These are phyloP conservation scores for Stellera chamaejasme DNA, from an alignment of 345 rosid genomes.

Conservation along the genomic window DNA sequence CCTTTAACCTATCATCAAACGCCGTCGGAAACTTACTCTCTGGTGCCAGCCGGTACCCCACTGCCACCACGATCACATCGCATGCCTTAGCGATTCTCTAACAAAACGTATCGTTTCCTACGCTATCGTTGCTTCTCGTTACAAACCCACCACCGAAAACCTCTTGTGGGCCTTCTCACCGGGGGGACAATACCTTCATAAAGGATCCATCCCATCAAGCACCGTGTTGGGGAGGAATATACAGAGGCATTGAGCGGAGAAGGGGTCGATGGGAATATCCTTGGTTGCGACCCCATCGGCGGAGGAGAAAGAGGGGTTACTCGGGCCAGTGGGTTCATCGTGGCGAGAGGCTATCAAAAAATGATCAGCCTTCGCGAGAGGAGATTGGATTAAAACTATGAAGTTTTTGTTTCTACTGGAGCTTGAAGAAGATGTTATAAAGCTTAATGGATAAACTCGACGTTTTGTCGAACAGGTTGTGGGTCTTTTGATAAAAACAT, in stretches of 20 bases:
- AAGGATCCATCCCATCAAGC: constrained; percentile 17
- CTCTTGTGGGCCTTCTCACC: constrained; percentile 28
- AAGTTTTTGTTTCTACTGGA: constrained; percentile 42
- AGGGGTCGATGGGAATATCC: constrained; percentile 63
- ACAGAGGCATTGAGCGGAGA: constrained; percentile 51
- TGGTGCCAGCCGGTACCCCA: constrained; percentile 85
- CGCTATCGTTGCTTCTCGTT: constrained; percentile 62
- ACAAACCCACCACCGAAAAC: constrained; percentile 83
- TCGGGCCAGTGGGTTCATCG: constrained; percentile 35
- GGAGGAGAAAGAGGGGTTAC: constrained; percentile 51
- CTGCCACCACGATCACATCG: constrained; percentile 72
- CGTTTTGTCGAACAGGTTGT: constrained; percentile 19
- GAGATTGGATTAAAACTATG: constrained; percentile 31
- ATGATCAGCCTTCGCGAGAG: constrained; percentile 19
- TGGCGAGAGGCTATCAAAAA: constrained; percentile 54
- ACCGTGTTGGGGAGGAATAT: constrained; percentile 61
- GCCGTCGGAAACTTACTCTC: constrained; percentile 72
- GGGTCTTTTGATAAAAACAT: too few species aligned
- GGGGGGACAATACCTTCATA: constrained; percentile 56
- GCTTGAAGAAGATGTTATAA: constrained; percentile 55
- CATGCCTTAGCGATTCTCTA: constrained; percentile 64
- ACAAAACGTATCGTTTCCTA: constrained; percentile 60
- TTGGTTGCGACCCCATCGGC: constrained; percentile 59
- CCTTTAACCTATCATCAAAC: constrained; percentile 78
- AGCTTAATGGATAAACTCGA: constrained; percentile 52